Evolutionary conservation across 148 eudicot genomes (phyloP).

Genomic region (Chenopodium formosanum): DNA sequence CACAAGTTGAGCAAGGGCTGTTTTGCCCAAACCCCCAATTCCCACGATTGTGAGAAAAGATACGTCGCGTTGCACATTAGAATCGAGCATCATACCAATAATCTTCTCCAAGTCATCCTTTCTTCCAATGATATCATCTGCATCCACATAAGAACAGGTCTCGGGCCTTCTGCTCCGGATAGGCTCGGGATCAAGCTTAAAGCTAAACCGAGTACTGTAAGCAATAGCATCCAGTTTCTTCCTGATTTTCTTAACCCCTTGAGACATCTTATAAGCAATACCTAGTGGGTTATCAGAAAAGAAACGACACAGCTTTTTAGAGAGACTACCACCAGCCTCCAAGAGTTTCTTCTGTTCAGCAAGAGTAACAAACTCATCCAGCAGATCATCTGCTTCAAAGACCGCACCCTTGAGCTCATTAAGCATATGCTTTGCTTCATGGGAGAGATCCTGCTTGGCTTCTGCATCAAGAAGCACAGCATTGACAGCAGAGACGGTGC

Average conservation of each 20-base stretch:
- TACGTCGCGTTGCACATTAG: background rate
- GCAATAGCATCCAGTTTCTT: background rate
- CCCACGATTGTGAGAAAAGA: conserved; percentile 31
- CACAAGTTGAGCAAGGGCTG: conserved; percentile 29
- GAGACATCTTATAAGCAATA: background rate
- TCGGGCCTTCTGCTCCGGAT: background rate
- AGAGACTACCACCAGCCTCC: background rate
- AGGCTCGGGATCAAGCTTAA: background rate
- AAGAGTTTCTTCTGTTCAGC: background rate
- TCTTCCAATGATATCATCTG: conserved; percentile 17
- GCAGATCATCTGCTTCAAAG: background rate
- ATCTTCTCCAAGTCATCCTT: conserved; percentile 27
- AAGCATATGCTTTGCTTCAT: background rate
- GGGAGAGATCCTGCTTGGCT: background rate
- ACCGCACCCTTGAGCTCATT: background rate
- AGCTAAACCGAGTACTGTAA: background rate
- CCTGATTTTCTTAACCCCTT: background rate
- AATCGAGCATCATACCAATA: conserved; percentile 14
- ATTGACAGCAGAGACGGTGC: background rate
- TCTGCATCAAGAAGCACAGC: background rate
- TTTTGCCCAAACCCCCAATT: conserved; percentile 37
- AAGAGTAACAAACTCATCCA: background rate
- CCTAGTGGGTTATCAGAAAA: background rate
- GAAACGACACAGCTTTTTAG: background rate
- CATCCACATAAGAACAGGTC: background rate